Evolutionary conservation across 148 eudicot genomes (phyloP), one percentile per base, ranked within the genome.

Genomic region (Rhododendron kiyosumense): DNA sequence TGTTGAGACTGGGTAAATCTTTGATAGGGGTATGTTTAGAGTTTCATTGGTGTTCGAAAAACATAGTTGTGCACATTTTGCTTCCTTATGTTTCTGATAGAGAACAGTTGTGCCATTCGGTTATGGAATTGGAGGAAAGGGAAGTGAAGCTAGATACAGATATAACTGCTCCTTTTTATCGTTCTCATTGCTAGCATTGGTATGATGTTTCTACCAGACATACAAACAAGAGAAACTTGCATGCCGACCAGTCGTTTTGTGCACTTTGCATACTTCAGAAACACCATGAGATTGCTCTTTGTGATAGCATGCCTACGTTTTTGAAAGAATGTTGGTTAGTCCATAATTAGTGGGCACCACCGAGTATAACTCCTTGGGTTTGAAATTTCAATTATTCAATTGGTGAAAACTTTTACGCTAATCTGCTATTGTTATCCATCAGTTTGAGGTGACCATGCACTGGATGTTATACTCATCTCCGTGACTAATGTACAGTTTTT

Each of bases 401-500:
- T 65, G 36, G 24, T 80, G 71, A 61, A 69, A 69, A 75, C 43
- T 41, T 82, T 82, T 24, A 43, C 12, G 12, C 22, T 38, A 12
- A 54, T 85, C 74, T 48, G 15, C 26, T 17, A 18, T 26, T 32
- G 3, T n/a, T 20, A n/a, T 74, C 49, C 7, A n/a, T 59, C 24
- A 20, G 49, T 51, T 61, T 77, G 20, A 71, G 82, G n/a, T 57
- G 41, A 57, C 48, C 84, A 83, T 57, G 51, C 17, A 8, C 32
- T 89, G 87, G 2, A 78, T 71, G 87, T 86, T 82, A 88, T 28
- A 81, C 83, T 76, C 41, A 77, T 81, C 82, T 89, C 87, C 84
- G 82, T 85, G 78, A 85, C 59, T 85, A 69, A 22, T 86, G 30
- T 88, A 17, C 93, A 96, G 99, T 98, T 96, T 85, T 90, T 96